These are phyloP conservation scores for Camelina hispida DNA, from an alignment of 345 rosid species.

Conservation along the genomic window DNA sequence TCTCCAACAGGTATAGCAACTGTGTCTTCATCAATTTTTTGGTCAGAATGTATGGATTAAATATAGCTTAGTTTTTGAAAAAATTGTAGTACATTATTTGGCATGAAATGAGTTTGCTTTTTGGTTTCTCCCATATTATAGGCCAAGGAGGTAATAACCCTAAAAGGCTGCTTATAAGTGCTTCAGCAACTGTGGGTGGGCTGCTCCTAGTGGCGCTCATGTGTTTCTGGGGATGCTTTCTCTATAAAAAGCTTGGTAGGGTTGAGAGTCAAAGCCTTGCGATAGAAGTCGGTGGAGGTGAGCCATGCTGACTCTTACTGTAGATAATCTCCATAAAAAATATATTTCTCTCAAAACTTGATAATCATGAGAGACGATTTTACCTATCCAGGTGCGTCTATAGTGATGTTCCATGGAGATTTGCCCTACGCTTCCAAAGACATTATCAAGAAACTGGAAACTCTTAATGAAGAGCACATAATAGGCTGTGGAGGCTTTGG, in stretches of 20 bases:
- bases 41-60: slow-evolving; percentile 14
- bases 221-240: slow-evolving; percentile 99
- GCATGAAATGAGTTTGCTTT: slow-evolving; percentile 25
- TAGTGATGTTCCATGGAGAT: slow-evolving; percentile 98
- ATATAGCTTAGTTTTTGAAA: slow-evolving; percentile 11
- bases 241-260: slow-evolving; percentile 94
- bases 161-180: slow-evolving; percentile 81
- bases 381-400: slow-evolving; percentile 79
- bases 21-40: slow-evolving; percentile 10
- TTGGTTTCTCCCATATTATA: slow-evolving; percentile 45
- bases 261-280: slow-evolving; percentile 74
- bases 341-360: slow-evolving; percentile 15
- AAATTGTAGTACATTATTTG: neutral
- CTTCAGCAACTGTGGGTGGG: slow-evolving; percentile 95
- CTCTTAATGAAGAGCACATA: slow-evolving; percentile 81
- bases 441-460: slow-evolving; percentile 87
- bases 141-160: slow-evolving; percentile 74
- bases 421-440: slow-evolving; percentile 96
- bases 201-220: slow-evolving; percentile 97
- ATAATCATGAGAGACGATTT: slow-evolving; percentile 25
- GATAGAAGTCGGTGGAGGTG: slow-evolving; percentile 92
- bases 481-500: slow-evolving; percentile 98
- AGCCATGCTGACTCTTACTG: slow-evolving; percentile 37
- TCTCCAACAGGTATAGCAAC: slow-evolving; percentile 60
- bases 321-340: slow-evolving; percentile 23